phyloP scores from a whole-genome alignment of 805 yeast species.

The Zygoascus bituminiphila region DNA sequence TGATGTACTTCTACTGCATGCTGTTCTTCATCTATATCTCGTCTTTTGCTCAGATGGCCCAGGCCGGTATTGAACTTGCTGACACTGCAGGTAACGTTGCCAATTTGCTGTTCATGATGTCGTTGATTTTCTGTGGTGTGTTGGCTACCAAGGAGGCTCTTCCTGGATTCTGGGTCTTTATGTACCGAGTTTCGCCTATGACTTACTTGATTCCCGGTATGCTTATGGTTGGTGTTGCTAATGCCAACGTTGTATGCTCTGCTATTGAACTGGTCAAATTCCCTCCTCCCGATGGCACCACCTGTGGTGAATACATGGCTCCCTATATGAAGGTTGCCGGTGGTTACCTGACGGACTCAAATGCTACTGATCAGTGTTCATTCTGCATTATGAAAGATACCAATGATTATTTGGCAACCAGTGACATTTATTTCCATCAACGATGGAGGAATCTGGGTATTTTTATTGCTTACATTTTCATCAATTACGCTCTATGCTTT shows the following conservation, averaged over 20 bases:
- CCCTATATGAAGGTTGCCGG: slow-evolving; percentile 34
- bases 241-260: slow-evolving; percentile 38
- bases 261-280: slow-evolving; percentile 40
- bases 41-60: slow-evolving; percentile 26
- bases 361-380: slow-evolving; percentile 42
- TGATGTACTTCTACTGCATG: slow-evolving; percentile 31
- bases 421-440: slow-evolving; percentile 26
- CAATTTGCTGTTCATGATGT: slow-evolving; percentile 49
- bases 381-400: slow-evolving; percentile 54
- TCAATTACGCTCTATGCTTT: slow-evolving; percentile 38
- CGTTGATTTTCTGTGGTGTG: slow-evolving; percentile 72
- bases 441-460: slow-evolving; percentile 57
- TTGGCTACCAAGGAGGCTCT: slow-evolving; percentile 43
- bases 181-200: slow-evolving; percentile 67
- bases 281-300: slow-evolving; percentile 48
- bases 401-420: slow-evolving; percentile 45
- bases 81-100: slow-evolving; percentile 60
- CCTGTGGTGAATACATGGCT: slow-evolving; percentile 52
- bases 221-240: slow-evolving; percentile 13
- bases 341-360: slow-evolving; percentile 54
- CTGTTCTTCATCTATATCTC: slow-evolving; percentile 42
- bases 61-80: slow-evolving; percentile 51
- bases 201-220: slow-evolving; percentile 52
- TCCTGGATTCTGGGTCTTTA: slow-evolving; percentile 75
- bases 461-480: slow-evolving; percentile 40